Evolutionary conservation across 2,329 filamentous ascomycete species (phyloP).

Genomic region (Arachnomyces sp.): DNA sequence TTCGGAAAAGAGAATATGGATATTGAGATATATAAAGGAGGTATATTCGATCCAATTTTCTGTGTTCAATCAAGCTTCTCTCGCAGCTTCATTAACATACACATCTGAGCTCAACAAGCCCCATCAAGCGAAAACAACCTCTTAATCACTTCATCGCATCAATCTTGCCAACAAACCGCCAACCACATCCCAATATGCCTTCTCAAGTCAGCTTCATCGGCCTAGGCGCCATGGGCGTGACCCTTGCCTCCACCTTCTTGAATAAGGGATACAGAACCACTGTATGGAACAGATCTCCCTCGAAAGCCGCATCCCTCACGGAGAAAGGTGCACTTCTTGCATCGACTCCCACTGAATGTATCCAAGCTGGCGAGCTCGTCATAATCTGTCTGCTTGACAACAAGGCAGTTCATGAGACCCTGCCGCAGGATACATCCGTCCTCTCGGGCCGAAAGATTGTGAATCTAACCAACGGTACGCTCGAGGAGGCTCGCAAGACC

Average conservation of each 20-base stretch:
- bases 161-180: too few species aligned
- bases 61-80: too few species aligned
- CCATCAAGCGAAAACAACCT: too few species aligned
- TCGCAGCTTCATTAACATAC: too few species aligned
- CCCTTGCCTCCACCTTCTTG: slow-evolving; percentile 4
- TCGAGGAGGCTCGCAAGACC: not conserved
- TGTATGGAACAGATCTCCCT: slow-evolving; percentile 5
- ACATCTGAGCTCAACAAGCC: too few species aligned
- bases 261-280: slow-evolving; percentile 2
- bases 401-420: not conserved
- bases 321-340: slow-evolving; percentile 2
- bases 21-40: too few species aligned
- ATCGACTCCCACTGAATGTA: not conserved
- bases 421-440: not conserved
- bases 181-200: too few species aligned
- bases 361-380: slow-evolving; percentile 1
- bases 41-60: too few species aligned
- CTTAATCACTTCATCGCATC: too few species aligned
- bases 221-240: slow-evolving; percentile 6
- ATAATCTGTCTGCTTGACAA: slow-evolving; percentile 6
- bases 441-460: slow-evolving; percentile 3
- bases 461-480: slow-evolving; percentile 6
- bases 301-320: slow-evolving; percentile 2
- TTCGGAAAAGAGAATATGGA: too few species aligned
- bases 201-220: slow-evolving; percentile 3